Conservation (phyloP, 2,329 filamentous ascomycete genomes). For the Ilyonectria mors-panacis region DNA sequence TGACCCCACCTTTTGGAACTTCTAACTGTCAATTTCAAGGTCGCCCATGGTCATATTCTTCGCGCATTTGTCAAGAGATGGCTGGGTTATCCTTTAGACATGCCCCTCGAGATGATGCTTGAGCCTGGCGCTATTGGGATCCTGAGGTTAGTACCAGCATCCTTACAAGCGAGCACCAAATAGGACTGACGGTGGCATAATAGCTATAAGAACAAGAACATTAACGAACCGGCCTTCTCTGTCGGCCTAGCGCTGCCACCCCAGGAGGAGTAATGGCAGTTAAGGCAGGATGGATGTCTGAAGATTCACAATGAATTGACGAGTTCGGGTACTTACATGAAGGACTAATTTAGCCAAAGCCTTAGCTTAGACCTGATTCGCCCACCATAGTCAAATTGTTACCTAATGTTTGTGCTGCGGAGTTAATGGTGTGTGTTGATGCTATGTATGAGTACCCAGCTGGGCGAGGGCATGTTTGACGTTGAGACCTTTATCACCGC, state of each 20-base stretch:
- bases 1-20: background rate
- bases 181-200: background rate
- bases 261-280: background rate
- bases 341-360: no score
- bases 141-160: constrained; percentile 41
- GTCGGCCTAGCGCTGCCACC: constrained; percentile 57
- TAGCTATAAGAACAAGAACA: constrained; percentile 56
- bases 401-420: no score
- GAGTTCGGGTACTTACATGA: no score
- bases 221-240: constrained; percentile 57
- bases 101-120: constrained; percentile 59
- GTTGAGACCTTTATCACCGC: no score
- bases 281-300: background rate
- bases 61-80: constrained; percentile 63
- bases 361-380: no score
- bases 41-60: constrained; percentile 61
- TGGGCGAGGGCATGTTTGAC: no score
- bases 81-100: constrained; percentile 59
- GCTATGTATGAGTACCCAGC: no score
- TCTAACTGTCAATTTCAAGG: constrained; percentile 26
- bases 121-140: constrained; percentile 59
- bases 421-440: no score
- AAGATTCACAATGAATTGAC: background rate
- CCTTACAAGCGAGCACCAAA: background rate
- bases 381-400: no score